Base-by-base conservation (phyloP, 1,284 basidiomycete genomes). In the Sporisorium exsertum region DNA sequence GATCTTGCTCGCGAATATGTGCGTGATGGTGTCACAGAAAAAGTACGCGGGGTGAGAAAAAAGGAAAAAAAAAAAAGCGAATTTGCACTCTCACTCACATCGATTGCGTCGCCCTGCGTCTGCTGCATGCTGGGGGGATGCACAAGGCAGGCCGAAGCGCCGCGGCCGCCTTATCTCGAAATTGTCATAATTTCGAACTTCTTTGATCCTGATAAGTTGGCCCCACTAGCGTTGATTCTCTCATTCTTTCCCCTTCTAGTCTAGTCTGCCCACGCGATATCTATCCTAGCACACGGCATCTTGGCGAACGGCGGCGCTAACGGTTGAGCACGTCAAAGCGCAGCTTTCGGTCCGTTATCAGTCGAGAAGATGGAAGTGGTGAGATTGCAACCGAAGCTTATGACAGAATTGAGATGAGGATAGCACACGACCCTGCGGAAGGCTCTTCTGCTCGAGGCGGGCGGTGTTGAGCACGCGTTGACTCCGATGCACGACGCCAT, bases 91-190 rank as follows among this genome's bases (percentile, higher is more conserved):
- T 35, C 33, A 20, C 29, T 46, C 18, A 35, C 57, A 58, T 58
- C 47, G 57, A 58, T 58, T 50, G 57, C 57, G 57, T 58, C 26
- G 57, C 16, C 15, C 6, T 37, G 57, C 57, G 47, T 58, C 33
- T 33, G 40, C 9, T 20, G 37, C 8, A 29, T 29, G 27, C 49
- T 50, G 49, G 49, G 27, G 49, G 20, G 32, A 43, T 20, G 40
- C 40, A 43, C 10, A 13, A n/a, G 4, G 40, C 40, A 43, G 15
- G 40, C 40, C 2, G 29, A 5, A 32, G 29, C 29, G 29, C 5
- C 10, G 29, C 5, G 29, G 29, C 29, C 10, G 29, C 49, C 49
- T 50, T 50, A 50, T 50, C 50, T 50, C 49, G 12, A 13, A 4
- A 22, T 26, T 50, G n/a, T 27, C 49, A 20, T 20, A 20, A 33